A percentile compares a stretch with the other conserved stretches of the same genome.
Conservation (phyloP, 1,284 basidiomycete species). For the Ceratobasidium sp. region DNA sequence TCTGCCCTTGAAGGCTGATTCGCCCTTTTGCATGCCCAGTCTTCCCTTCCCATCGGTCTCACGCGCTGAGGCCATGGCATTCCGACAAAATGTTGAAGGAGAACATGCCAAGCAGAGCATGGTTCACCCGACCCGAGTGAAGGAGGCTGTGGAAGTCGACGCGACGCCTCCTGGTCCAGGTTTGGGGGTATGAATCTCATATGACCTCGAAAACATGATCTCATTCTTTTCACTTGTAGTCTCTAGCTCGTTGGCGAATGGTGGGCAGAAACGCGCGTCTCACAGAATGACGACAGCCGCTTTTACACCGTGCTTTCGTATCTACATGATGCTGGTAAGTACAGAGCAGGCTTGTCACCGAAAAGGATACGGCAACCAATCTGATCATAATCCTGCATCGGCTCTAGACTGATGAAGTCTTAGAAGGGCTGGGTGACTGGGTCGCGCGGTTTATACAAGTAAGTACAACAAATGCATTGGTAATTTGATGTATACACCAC, state of each 20-base stretch:
- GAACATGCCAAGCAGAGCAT: neutral
- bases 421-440: too few species aligned
- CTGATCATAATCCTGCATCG: conserved; percentile 35
- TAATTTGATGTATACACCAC: too few species aligned
- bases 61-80: conserved; percentile 40
- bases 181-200: conserved; percentile 44
- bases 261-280: conserved; percentile 23
- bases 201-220: conserved; percentile 10
- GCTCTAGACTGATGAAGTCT: conserved; percentile 40
- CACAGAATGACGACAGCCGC: conserved; percentile 33
- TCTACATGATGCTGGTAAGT: conserved; percentile 27
- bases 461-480: too few species aligned
- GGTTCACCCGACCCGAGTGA: conserved; percentile 16
- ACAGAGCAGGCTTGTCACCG: neutral
- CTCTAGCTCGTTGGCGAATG: conserved; percentile 30
- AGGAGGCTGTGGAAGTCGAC: conserved; percentile 38
- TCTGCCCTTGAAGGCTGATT: conserved; percentile 34
- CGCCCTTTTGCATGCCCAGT: conserved; percentile 27
- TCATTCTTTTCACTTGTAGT: conserved; percentile 12
- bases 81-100: conserved; percentile 36
- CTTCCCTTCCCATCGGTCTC: conserved; percentile 39
- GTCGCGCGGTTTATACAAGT: too few species aligned
- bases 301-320: conserved; percentile 21
- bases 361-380: neutral
- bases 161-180: conserved; percentile 10